Percentiles rank a stretch among this genome's conserved stretches.
Evolutionary conservation across 129 eudicot species (phyloP).

Genomic region (Pittosporum tobira): DNA sequence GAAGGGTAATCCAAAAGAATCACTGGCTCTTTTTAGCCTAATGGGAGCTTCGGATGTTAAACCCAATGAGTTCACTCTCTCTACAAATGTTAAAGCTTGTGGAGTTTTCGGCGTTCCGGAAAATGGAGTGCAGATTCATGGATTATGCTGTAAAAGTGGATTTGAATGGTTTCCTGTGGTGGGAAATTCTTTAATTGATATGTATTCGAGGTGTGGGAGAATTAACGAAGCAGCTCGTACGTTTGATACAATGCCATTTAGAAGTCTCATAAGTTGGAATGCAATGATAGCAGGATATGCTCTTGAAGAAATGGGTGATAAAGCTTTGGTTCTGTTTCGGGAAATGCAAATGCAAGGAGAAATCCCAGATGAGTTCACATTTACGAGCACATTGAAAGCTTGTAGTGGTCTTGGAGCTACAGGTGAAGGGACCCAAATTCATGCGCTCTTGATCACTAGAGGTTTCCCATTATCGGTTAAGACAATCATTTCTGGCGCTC

Average conservation of each 20-base stretch:
- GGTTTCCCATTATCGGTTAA: conserved; percentile 31
- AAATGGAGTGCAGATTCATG: conserved; percentile 70
- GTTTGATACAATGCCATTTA: conserved; percentile 40
- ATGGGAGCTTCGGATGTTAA: conserved; percentile 46
- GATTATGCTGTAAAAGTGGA: conserved; percentile 53
- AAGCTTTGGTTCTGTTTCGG: conserved; percentile 32
- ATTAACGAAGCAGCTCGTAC: conserved; percentile 32
- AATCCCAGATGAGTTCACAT: conserved; percentile 56
- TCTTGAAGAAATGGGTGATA: conserved; percentile 24
- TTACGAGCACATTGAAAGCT: conserved; percentile 65
- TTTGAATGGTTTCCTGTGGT: conserved; percentile 49
- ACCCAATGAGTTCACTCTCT: conserved; percentile 62
- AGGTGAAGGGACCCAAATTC: conserved; percentile 54
- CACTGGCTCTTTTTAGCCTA: conserved; percentile 27
- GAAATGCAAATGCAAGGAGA: conserved; percentile 51
- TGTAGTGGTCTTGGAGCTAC: conserved; percentile 42
- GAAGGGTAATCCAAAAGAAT: conserved; percentile 28
- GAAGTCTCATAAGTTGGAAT: conserved; percentile 61
- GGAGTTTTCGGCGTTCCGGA: conserved; percentile 36
- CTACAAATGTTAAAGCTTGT: conserved; percentile 58
- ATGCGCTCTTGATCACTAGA: conserved; percentile 32
- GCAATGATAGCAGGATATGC: conserved; percentile 63
- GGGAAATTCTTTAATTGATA: conserved; percentile 72
- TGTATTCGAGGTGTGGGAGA: conserved; percentile 71
- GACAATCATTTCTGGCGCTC: conserved; percentile 55